Evolutionary conservation across 148 eudicot species (phyloP).

Genomic region (Chenopodium quinoa): DNA sequence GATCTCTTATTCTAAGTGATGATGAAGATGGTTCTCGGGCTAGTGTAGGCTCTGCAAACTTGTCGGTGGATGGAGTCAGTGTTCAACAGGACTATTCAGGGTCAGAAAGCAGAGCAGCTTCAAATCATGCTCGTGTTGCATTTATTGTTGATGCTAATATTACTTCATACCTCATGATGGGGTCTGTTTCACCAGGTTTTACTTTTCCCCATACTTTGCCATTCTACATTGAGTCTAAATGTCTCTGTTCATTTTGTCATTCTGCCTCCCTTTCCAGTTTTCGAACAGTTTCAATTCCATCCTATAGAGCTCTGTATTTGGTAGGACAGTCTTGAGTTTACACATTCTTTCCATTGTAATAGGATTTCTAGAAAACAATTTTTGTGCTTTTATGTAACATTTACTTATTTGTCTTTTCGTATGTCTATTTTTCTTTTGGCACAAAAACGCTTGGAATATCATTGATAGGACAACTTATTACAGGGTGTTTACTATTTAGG

Average conservation of each 20-base stretch:
- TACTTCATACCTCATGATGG: conserved; percentile 99
- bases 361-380: not conserved
- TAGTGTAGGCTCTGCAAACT: conserved; percentile 48
- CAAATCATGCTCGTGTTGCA: conserved; percentile 77
- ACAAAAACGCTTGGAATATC: not conserved
- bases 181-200: conserved; percentile 97
- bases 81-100: conserved; percentile 51
- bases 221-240: conserved; percentile 6
- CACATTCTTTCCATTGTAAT: not conserved
- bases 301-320: not conserved
- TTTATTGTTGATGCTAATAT: conserved; percentile 97
- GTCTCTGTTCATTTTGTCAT: conserved; percentile 3
- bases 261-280: not conserved
- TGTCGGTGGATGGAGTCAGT: conserved; percentile 45
- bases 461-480: not conserved
- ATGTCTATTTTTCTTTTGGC: not conserved
- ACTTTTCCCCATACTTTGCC: conserved; percentile 11
- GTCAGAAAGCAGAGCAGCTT: conserved; percentile 50
- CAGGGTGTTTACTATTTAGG: not conserved
- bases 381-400: not conserved
- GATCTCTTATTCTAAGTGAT: conserved; percentile 57
- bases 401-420: not conserved
- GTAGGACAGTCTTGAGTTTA: not conserved
- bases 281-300: not conserved
- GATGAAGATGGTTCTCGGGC: conserved; percentile 68